Percentiles rank a stretch among this genome's conserved stretches.
Conservation (phyloP, 495 filamentous ascomycete species). For the Penicillium egyptiacum region DNA sequence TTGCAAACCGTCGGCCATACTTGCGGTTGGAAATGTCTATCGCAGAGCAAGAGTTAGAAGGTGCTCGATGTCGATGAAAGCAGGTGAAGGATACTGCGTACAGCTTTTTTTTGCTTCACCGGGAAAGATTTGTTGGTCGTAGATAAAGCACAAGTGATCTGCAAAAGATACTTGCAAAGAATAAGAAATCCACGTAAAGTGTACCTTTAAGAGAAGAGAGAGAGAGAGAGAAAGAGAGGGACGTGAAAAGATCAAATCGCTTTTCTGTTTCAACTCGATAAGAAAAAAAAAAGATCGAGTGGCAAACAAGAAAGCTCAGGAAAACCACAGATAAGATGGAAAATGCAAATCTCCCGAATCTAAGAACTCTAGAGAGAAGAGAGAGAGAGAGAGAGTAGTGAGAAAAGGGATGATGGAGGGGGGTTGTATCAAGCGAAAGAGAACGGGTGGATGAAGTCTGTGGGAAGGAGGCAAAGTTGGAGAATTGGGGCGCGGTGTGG, state of each 20-base stretch:
- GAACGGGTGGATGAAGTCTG: slow-evolving; percentile 22
- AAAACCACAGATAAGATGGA: slow-evolving; percentile 33
- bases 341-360: slow-evolving; percentile 42
- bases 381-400: slow-evolving; percentile 27
- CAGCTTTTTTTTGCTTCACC: slow-evolving; percentile 24
- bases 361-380: slow-evolving; percentile 41
- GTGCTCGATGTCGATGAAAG: slow-evolving; percentile 11
- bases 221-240: slow-evolving; percentile 13
- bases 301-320: slow-evolving; percentile 21
- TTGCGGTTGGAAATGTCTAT: slow-evolving; percentile 39
- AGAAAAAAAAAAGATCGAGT: slow-evolving; percentile 25
- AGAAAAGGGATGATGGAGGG: slow-evolving; percentile 43
- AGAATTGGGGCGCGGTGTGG: slow-evolving; percentile 11
- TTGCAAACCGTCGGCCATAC: slow-evolving; percentile 94
- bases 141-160: slow-evolving; percentile 18
- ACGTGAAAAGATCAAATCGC: slow-evolving; percentile 21
- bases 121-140: slow-evolving; percentile 11
- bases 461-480: slow-evolving; percentile 33
- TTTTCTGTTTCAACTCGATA: slow-evolving; percentile 24
- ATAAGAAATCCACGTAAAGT: slow-evolving; percentile 17
- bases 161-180: slow-evolving; percentile 32
- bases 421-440: slow-evolving; percentile 23
- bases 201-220: slow-evolving; percentile 15
- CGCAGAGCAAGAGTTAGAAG: slow-evolving; percentile 18
- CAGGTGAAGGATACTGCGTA: slow-evolving; percentile 12